Conservation (phyloP, 305 asterid species). For the Solanum chacoense region DNA sequence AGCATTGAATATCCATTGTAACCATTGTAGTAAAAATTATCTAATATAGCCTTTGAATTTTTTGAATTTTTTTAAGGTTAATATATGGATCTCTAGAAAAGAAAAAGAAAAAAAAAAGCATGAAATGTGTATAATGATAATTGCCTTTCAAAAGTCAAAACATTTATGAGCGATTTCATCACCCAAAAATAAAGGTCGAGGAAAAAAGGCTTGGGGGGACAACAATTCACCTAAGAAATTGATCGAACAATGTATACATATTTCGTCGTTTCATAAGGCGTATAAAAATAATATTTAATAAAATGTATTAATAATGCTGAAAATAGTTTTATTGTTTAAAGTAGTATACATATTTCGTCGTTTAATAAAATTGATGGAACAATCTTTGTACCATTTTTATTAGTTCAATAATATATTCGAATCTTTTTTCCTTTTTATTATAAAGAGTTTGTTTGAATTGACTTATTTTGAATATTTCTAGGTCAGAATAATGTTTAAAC, state of each 20-base stretch:
- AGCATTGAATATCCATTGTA: background rate
- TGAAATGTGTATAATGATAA: background rate
- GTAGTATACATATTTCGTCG: no score
- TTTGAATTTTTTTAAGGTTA: background rate
- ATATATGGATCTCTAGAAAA: background rate
- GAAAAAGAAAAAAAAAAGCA: no score
- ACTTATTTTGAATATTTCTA: no score
- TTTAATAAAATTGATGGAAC: no score
- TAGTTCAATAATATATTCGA: no score
- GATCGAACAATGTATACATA: background rate
- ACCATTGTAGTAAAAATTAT: background rate
- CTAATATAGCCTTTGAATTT: background rate
- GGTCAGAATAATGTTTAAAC: background rate
- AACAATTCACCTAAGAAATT: background rate
- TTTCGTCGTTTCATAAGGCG: background rate
- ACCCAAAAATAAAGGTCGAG: background rate
- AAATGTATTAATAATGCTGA: background rate
- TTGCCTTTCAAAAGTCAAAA: background rate
- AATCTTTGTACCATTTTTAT: no score
- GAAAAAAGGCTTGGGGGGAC: background rate
- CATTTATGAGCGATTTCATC: background rate
- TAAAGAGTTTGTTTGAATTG: background rate
- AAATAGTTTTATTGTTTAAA: background rate
- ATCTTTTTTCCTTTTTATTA: no score
- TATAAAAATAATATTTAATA: background rate